Percentiles rank a stretch among this genome's conserved stretches.
Evolutionary conservation across 202 grass and related monocot genomes (phyloP).

Genomic region (Bolboschoenoplectus hybrid): DNA sequence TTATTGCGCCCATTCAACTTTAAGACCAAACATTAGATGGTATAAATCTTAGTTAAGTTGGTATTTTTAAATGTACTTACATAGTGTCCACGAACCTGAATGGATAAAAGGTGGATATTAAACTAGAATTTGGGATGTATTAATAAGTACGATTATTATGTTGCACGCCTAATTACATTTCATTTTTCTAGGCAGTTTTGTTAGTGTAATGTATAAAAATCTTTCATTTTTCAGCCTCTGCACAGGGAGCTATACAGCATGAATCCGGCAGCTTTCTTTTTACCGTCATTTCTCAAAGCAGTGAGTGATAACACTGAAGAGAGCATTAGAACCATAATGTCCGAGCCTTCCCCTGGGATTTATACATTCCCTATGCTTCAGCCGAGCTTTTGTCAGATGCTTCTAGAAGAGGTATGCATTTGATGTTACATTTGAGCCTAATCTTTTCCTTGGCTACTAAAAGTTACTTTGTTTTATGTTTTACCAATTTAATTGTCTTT

Average conservation of each 20-base stretch:
- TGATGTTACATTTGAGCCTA: not conserved
- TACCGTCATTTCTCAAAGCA: conserved; percentile 85
- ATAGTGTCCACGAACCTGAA: not conserved
- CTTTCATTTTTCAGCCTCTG: conserved; percentile 61
- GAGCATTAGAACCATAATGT: conserved; percentile 81
- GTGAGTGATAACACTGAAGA: conserved; percentile 73
- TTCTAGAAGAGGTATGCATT: conserved; percentile 77
- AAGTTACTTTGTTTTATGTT: conserved; percentile 14
- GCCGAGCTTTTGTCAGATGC: conserved; percentile 76
- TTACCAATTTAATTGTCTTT: conserved; percentile 31
- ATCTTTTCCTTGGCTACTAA: not conserved
- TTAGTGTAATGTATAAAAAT: conserved; percentile 26
- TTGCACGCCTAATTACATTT: conserved; percentile 11
- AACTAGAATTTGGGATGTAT: not conserved
- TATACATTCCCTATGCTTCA: conserved; percentile 96
- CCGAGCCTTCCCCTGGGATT: conserved; percentile 81
- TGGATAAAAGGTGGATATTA: not conserved
- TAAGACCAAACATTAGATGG: not conserved
- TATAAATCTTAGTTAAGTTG: not conserved
- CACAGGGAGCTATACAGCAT: conserved; percentile 84
- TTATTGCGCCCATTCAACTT: conserved; percentile 7
- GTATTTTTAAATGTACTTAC: not conserved
- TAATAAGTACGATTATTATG: not conserved
- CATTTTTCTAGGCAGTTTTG: conserved; percentile 22
- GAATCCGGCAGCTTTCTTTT: conserved; percentile 73